Base-by-base conservation (phyloP, 2,329 filamentous ascomycete species). In the Gliomastix tumulicola region DNA sequence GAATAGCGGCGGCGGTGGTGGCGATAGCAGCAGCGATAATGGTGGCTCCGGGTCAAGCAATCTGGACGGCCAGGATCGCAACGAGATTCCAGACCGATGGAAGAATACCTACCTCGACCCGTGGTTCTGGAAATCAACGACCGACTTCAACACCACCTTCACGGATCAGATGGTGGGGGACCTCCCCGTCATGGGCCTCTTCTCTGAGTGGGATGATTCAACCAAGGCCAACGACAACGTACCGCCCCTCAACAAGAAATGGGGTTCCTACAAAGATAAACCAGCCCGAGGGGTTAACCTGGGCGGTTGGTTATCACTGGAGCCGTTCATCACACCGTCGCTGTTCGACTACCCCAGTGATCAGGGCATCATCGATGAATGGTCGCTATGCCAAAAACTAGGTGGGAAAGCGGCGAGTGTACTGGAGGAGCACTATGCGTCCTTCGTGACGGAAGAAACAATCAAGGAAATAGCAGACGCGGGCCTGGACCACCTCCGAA, bases 321-420 rank as follows among this genome's bases (percentile, higher is more conserved):
- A 98, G 53, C 92, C 92, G 0, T 96, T 94, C 57, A 97, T 98
- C 55, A 90, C 87, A 5, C 92, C 92, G 0, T 96, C 89, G 1
- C 72, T 95, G 19, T 98, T 98, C 63, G 64, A 78, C 42, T 74
- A 73, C 43, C 87, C 83, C 54, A 65, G 68, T 6, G 55, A 57
- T 13, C 47, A 80, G 66, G 66, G 77, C 6, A 76, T 97, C 30
- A 72, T 97, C 15, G 92, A 98, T 53, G 92, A 98, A 58, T 97
- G 77, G 60, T 94, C 85, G 0, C 69, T 97, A 18, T 79, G 77
- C 41, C 60, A 69, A 31, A 73, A 84, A 45, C 73, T 97, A 2
- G 90, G 88, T 0, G 55, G 74, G 1, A 66, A 68, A 2, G 76
- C 76, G 5, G 76, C 81, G 4, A 74, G 76, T 21, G 83, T 74